phyloP scores from a whole-genome alignment of 1,139 yeast genomes.

The Zygosaccharomyces sapae region DNA sequence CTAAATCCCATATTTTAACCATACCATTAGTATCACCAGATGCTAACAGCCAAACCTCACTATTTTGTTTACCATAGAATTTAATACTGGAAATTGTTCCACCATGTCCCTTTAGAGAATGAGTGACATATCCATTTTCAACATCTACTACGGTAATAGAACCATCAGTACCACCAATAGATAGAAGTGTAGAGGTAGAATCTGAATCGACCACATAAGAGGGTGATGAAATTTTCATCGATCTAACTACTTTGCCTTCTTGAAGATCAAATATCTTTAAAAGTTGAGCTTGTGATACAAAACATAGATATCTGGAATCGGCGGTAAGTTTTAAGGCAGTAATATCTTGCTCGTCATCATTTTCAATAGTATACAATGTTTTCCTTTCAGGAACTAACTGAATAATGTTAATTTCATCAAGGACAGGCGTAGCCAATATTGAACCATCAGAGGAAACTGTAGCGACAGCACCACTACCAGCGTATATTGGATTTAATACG shows the following conservation, averaged over 20 bases:
- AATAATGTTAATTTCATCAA: slow-evolving; percentile 70
- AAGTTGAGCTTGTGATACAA: slow-evolving; percentile 80
- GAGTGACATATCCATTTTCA: slow-evolving; percentile 83
- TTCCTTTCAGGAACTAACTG: slow-evolving; percentile 49
- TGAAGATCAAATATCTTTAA: slow-evolving; percentile 53
- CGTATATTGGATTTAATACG: slow-evolving; percentile 69
- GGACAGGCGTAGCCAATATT: slow-evolving; percentile 72
- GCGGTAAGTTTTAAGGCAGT: slow-evolving; percentile 75
- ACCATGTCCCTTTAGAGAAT: slow-evolving; percentile 89
- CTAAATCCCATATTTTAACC: slow-evolving; percentile 87
- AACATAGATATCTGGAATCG: slow-evolving; percentile 65
- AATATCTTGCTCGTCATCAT: slow-evolving; percentile 74
- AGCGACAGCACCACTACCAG: slow-evolving; percentile 73
- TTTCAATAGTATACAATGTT: slow-evolving; percentile 60
- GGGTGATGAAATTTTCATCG: slow-evolving; percentile 66
- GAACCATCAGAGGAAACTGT: slow-evolving; percentile 61
- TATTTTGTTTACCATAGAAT: slow-evolving; percentile 69
- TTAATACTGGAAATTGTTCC: slow-evolving; percentile 77
- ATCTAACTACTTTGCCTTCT: slow-evolving; percentile 47
- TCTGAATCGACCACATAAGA: slow-evolving; percentile 76
- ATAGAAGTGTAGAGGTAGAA: slow-evolving; percentile 75
- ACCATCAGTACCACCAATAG: slow-evolving; percentile 96
- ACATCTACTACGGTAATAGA: slow-evolving; percentile 88
- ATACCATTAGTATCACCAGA: slow-evolving; percentile 86
- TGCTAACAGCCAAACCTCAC: slow-evolving; percentile 71